phyloP scores from a whole-genome alignment of 2,329 filamentous ascomycete species.

The Hypomyces rosellus region DNA sequence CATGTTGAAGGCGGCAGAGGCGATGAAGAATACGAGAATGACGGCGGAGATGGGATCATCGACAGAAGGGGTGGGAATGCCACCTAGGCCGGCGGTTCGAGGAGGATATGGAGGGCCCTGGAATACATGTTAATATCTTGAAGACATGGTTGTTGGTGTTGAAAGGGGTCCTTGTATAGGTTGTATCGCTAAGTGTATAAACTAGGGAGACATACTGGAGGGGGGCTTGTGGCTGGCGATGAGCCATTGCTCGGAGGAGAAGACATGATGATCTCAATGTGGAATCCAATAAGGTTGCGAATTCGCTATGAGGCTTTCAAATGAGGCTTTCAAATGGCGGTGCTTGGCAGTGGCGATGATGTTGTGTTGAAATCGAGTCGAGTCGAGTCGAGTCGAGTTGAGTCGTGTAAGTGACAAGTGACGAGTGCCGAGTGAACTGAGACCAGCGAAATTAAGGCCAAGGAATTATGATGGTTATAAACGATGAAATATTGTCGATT shows the following conservation, averaged over 20 bases:
- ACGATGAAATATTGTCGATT: no score
- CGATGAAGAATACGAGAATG: slow-evolving; percentile 53
- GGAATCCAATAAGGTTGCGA: not conserved
- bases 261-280: not conserved
- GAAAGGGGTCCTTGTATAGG: not conserved
- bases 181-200: not conserved
- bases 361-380: no score
- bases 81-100: slow-evolving; percentile 46
- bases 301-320: not conserved
- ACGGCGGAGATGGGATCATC: slow-evolving; percentile 61
- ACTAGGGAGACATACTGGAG: not conserved
- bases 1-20: slow-evolving; percentile 51
- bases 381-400: no score
- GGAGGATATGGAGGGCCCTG: slow-evolving; percentile 35
- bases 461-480: no score
- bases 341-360: not conserved
- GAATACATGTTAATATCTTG: slow-evolving; percentile 6
- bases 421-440: no score
- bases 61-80: slow-evolving; percentile 47
- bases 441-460: no score
- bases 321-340: not conserved
- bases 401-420: no score
- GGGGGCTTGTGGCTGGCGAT: not conserved
- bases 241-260: not conserved
- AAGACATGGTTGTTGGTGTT: not conserved